Conservation (phyloP, 83 land plant species). For the Diphasiastrum complanatum region DNA sequence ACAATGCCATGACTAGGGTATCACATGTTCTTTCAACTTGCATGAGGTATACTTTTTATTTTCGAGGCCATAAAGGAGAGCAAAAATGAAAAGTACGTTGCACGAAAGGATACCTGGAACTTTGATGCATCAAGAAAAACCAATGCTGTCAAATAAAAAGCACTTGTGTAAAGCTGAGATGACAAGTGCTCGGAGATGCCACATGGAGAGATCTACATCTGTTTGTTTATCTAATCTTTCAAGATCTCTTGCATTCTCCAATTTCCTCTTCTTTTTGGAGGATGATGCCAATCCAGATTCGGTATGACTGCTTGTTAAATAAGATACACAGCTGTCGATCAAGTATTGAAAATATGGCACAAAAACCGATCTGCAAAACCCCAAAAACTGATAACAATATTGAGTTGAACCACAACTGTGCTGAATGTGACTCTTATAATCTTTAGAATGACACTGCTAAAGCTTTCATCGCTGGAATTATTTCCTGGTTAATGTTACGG, state of each 20-base stretch:
- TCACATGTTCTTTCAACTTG: too few species aligned
- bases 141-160: slow-evolving; percentile 71
- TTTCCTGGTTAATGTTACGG: too few species aligned
- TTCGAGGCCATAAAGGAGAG: not conserved
- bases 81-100: not conserved
- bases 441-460: too few species aligned
- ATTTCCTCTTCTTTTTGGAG: slow-evolving; percentile 57
- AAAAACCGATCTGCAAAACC: slow-evolving; percentile 64
- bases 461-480: too few species aligned
- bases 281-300: slow-evolving; percentile 12
- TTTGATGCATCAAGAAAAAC: slow-evolving; percentile 70
- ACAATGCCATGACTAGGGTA: too few species aligned
- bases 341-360: slow-evolving; percentile 90
- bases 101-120: slow-evolving; percentile 48
- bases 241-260: too few species aligned
- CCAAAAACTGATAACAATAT: slow-evolving; percentile 4
- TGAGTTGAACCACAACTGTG: too few species aligned
- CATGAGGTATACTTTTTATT: too few species aligned
- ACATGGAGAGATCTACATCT: slow-evolving; percentile 25
- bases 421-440: too few species aligned
- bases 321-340: slow-evolving; percentile 49
- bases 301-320: slow-evolving; percentile 36
- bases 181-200: slow-evolving; percentile 72
- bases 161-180: slow-evolving; percentile 75
- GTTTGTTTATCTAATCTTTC: not conserved